Evolutionary conservation across 2,329 filamentous ascomycete genomes (phyloP).

Genomic region (Furcasterigmium furcatum): DNA sequence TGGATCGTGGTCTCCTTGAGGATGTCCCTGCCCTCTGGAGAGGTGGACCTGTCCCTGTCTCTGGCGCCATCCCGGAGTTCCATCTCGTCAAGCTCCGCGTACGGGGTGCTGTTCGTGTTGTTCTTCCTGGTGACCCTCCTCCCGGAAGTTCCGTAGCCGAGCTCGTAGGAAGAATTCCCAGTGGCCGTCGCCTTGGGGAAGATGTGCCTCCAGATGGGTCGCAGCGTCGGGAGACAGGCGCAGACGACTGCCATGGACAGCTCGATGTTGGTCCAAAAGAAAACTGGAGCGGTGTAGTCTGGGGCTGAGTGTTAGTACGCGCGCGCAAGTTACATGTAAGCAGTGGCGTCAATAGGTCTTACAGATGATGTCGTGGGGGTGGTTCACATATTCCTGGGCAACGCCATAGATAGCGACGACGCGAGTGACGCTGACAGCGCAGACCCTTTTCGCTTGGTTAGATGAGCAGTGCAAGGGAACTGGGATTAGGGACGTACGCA

Average conservation of each 20-base stretch:
- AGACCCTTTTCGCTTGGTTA: slow-evolving; percentile 3
- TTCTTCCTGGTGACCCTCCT: slow-evolving; percentile 1
- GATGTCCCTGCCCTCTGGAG: not conserved
- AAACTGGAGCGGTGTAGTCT: slow-evolving; percentile 21
- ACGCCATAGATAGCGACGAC: slow-evolving; percentile 17
- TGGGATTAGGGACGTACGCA: slow-evolving; percentile 12
- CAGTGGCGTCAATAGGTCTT: slow-evolving; percentile 1
- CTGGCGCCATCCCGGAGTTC: slow-evolving; percentile 2
- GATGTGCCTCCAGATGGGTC: slow-evolving; percentile 21
- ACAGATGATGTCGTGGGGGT: slow-evolving; percentile 20
- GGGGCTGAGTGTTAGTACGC: not conserved
- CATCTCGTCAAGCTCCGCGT: slow-evolving; percentile 8
- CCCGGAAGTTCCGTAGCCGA: slow-evolving; percentile 6
- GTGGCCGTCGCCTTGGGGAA: slow-evolving; percentile 5
- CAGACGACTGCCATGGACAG: slow-evolving; percentile 35
- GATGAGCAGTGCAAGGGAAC: not conserved
- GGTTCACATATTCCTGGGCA: slow-evolving; percentile 12
- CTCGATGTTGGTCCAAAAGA: slow-evolving; percentile 36
- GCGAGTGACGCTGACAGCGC: slow-evolving; percentile 11
- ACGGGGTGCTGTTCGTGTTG: slow-evolving; percentile 4
- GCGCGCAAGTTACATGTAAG: too few relatives aligned
- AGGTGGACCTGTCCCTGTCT: slow-evolving; percentile 1
- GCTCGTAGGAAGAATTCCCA: slow-evolving; percentile 3
- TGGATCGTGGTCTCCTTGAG: slow-evolving; percentile 7
- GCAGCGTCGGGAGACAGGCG: slow-evolving; percentile 32